A percentile compares a stretch with the other conserved stretches of the same genome.
phyloP scores from a whole-genome alignment of 495 filamentous ascomycete species.

The Neurospora sp. region DNA sequence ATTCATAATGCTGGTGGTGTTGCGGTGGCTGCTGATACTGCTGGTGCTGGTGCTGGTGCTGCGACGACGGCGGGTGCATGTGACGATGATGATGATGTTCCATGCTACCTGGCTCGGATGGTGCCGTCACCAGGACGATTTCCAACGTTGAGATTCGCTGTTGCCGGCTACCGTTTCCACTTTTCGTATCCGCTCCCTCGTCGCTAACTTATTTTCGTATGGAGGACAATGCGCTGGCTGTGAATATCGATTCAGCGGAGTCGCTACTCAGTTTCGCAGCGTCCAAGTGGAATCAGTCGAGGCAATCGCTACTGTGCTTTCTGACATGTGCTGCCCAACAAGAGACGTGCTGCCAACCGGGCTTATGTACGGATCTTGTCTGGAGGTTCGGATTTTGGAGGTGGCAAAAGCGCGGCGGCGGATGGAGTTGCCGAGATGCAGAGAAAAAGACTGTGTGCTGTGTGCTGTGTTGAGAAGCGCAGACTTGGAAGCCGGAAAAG shows the following conservation, averaged over 20 bases:
- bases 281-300: background rate
- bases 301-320: background rate
- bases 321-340: background rate
- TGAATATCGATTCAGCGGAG: background rate
- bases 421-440: background rate
- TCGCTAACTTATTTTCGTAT: background rate
- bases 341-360: background rate
- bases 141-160: background rate
- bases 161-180: background rate
- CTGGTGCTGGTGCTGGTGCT: conserved; percentile 12
- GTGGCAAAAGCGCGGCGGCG: background rate
- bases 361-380: background rate
- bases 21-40: background rate
- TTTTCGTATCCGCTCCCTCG: background rate
- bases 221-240: background rate
- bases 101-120: background rate
- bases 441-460: background rate
- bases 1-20: background rate
- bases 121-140: background rate
- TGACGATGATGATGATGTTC: background rate
- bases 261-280: background rate
- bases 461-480: background rate
- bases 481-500: background rate
- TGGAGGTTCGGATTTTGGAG: background rate
- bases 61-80: background rate